Percentiles rank a stretch among this genome's conserved stretches.
Conservation (phyloP, 345 rosid genomes). For the Pelargonium nanum region DNA sequence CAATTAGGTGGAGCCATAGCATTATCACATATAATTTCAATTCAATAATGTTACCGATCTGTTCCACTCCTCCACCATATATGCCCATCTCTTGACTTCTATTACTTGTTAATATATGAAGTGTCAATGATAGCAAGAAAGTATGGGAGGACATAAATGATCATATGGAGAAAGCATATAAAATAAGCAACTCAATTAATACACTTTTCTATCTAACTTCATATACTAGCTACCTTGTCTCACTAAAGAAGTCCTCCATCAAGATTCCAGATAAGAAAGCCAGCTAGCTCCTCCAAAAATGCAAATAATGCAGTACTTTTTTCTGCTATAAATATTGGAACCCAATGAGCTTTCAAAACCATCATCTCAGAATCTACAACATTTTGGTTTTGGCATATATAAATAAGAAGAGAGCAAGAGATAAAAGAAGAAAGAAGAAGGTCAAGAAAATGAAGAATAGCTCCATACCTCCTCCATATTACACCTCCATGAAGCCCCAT, state of each 20-base stretch:
- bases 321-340: background rate
- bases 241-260: background rate
- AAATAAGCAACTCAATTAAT: too few species aligned
- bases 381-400: background rate
- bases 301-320: background rate
- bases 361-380: background rate
- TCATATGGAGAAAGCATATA: too few species aligned
- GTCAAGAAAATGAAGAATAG: slow-evolving; percentile 16
- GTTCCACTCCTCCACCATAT: too few species aligned
- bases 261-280: background rate
- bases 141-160: too few species aligned
- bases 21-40: too few species aligned
- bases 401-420: too few species aligned
- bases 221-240: background rate
- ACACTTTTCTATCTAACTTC: background rate
- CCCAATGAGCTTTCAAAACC: too few species aligned
- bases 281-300: background rate
- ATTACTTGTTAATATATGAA: too few species aligned
- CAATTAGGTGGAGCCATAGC: too few species aligned
- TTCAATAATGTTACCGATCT: too few species aligned
- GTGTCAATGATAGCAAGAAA: too few species aligned
- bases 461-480: slow-evolving; percentile 12
- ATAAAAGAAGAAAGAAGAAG: background rate
- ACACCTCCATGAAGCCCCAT: slow-evolving; percentile 7
- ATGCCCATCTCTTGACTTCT: too few species aligned